Evolutionary conservation across 805 yeast genomes (phyloP), one percentile per base, ranked within the genome.

Genomic region (Ogataea paradorogensis): DNA sequence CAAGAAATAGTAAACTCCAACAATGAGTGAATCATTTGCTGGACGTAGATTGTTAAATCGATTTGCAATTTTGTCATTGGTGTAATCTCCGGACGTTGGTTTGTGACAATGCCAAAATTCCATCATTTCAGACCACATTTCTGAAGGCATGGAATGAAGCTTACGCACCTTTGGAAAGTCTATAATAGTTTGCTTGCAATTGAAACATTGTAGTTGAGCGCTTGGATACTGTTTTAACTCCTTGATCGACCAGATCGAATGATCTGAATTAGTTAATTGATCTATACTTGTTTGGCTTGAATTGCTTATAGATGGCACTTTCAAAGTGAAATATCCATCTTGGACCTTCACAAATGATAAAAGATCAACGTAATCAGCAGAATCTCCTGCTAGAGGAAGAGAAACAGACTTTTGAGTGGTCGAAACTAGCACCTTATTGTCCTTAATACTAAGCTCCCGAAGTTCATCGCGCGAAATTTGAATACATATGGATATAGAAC

Each of bases 31-130:
- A 22, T 62, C 57, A 0, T 51, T 43, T 4, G 55, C 37, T 3
- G 91, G 84, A 16, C 53, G 62, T 30, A 81, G 53, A 1, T 59
- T 55, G 7, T 72, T 71, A 47, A 66, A 68, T 41, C 71, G 65
- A 24, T 53, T 40, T 16, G 54, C 39, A 16, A 52, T 37, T 40
- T 37, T 41, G 27, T 38, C 35, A 27, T 41, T 55, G 20, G 56
- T 42, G 15, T 52, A 35, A 2, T 43, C 36, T 2, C 53, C 55
- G 1, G 40, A 35, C 13, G 47, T 42, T 0, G 95, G 95, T 52
- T 83, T 84, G 56, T 91, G 97, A 57, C 99, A 91, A 59, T 91
- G 97, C 99, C 99, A 91, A 49, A 84, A 84, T 42, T 91, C 98
- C 95, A 91, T 84, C 74, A 93, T 66, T 58, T 91, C 99, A 10